Conservation (phyloP, 192 early-diverging fungal genomes). For the Coemansia sp. region DNA sequence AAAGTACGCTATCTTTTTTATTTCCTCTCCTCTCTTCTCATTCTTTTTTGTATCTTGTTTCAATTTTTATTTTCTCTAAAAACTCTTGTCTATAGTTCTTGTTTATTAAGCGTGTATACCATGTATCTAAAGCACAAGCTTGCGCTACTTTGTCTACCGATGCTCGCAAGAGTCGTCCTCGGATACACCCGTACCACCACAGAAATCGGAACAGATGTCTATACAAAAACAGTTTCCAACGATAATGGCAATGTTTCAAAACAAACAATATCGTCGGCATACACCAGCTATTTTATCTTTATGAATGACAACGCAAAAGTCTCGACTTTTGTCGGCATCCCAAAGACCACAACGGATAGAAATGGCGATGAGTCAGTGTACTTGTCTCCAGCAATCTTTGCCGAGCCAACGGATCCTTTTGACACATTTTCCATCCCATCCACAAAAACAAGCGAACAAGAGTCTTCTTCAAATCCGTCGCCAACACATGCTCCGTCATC, state of each 20-base stretch:
- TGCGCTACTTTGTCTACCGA: conserved; percentile 4
- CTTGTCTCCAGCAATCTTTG: conserved; percentile 18
- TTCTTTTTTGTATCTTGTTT: neutral
- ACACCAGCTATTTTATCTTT: conserved; percentile 38
- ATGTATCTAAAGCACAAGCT: neutral
- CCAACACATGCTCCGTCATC: neutral
- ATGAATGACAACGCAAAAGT: conserved; percentile 33
- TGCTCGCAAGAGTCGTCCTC: neutral
- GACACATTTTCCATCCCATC: conserved; percentile 15
- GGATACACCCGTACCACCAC: conserved; percentile 31
- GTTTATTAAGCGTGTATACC: too few species aligned
- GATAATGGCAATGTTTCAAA: conserved; percentile 8
- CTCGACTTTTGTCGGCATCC: conserved; percentile 40
- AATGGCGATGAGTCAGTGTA: conserved; percentile 24
- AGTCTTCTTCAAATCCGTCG: neutral
- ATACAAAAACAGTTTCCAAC: conserved; percentile 8
- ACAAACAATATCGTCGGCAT: conserved; percentile 15
- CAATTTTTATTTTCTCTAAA: neutral
- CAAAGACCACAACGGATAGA: conserved; percentile 30
- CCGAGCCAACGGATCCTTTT: neutral
- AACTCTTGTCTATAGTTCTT: neutral
- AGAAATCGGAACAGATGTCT: conserved; percentile 17
- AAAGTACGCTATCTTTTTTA: neutral
- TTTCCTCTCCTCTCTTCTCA: neutral
- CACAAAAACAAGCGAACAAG: neutral